Percentiles rank a stretch among this genome's conserved stretches.
phyloP scores from a whole-genome alignment of 805 yeast genomes.

The Yamadazyma akitaensis region DNA sequence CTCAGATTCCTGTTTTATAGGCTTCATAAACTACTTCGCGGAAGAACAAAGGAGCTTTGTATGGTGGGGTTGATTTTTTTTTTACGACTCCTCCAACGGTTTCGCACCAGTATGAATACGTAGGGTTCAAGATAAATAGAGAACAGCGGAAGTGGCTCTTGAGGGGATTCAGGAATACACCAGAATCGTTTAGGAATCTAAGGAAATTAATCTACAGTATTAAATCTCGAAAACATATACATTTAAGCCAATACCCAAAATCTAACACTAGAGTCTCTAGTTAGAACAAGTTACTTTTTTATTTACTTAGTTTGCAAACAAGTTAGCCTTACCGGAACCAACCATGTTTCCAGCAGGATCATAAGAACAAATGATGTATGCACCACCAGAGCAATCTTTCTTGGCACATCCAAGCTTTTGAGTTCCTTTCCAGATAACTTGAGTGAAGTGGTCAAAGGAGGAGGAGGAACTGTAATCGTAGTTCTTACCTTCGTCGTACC shows the following conservation, averaged over 20 bases:
- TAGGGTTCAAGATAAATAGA: too few relatives aligned
- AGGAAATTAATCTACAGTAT: too few relatives aligned
- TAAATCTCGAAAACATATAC: neutral
- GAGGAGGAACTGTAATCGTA: slow-evolving; percentile 31
- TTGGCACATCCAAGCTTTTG: slow-evolving; percentile 69
- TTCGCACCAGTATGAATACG: too few relatives aligned
- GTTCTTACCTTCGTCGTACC: slow-evolving; percentile 38
- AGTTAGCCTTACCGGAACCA: slow-evolving; percentile 33
- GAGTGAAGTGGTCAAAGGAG: slow-evolving; percentile 66
- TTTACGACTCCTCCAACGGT: too few relatives aligned
- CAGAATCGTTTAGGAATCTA: too few relatives aligned
- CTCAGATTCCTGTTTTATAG: neutral
- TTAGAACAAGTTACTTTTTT: too few relatives aligned
- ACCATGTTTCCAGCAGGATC: slow-evolving; percentile 68
- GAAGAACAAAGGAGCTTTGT: too few relatives aligned
- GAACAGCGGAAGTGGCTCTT: too few relatives aligned
- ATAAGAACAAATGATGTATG: slow-evolving; percentile 73
- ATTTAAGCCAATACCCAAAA: neutral
- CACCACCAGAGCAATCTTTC: slow-evolving; percentile 55
- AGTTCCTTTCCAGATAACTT: slow-evolving; percentile 67
- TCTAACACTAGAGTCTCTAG: neutral
- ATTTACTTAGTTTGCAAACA: slow-evolving; percentile 3
- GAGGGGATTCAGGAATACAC: too few relatives aligned
- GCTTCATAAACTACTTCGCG: too few relatives aligned
- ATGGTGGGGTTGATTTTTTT: too few relatives aligned